Base-by-base conservation (phyloP, 805 yeast species). In the Saturnispora hagleri region DNA sequence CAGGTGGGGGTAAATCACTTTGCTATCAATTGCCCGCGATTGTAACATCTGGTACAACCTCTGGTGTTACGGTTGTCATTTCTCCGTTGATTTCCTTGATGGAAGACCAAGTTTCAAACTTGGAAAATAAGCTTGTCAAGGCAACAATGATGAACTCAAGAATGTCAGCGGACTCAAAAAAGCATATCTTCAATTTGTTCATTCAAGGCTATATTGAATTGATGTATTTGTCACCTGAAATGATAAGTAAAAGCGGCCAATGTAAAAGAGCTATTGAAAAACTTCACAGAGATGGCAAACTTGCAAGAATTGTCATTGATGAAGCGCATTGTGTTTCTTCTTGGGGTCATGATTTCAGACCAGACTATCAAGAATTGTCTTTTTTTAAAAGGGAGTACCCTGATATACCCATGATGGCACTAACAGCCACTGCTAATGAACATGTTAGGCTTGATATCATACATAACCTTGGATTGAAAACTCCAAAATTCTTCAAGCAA, bases 261-360 rank as follows among this genome's bases (percentile, higher is more conserved):
- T 81, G 91, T 43, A 84, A 79, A 60, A 73, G 71, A 50, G 82
- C 84, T 0, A 80, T 93, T 50, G 67, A 73, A 10, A 72, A 68
- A 47, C 69, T 93, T 7, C 73, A 85, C 63, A 69, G 73, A 17
- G 74, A 73, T 28, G 71, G 75, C 13, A 70, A 72, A 58, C 70
- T 93, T 36, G 96, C 97, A 0, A 73, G 98, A 50, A 76, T 93
- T 38, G 96, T 93, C 10, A 89, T 93, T 44, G 99, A 93, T 69
- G 99, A 89, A 64, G 99, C 99, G 0, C 99, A 93, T 69, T 93
- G 99, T 75, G 95, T 93, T 44, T 88, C 96, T 49, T 85, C 95
- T 10, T 93, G 99, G 99, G 99, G 99, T 20, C 99, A 93, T 68
- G 99, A 93, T 67, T 93, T 93, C 66, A 75, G 99, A 49, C 97